Base-by-base conservation (phyloP, 2,329 filamentous ascomycete species). In the Colletotrichum lentis region DNA sequence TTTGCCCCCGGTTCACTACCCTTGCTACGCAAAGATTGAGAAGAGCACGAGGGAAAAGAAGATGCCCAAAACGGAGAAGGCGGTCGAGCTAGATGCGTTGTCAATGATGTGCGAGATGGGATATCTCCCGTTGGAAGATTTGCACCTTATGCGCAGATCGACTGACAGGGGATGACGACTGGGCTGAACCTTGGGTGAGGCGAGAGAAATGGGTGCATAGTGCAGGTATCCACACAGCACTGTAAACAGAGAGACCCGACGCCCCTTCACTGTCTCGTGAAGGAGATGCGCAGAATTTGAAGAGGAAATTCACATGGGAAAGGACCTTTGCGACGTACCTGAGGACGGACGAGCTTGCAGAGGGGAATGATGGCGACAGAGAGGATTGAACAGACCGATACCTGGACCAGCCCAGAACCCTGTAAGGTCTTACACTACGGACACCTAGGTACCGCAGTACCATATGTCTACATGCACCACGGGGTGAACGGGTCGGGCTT, bases 141-240 rank as follows among this genome's bases (percentile, higher is more conserved):
- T 69, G 66, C 56, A 68, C 56, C 66, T 69, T 61, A 69, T 69
- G 66, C 66, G 61, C 56, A 69, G 66, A 69, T 69, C 66, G 56
- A 53, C 66, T 66, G 56, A 69, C 66, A 69, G 66, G 66, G 62
- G 49, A 22, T 14, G 20, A 47, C 44, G 50, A 66, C 66, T 66
- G 37, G 66, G 66, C 66, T 69, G 66, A 65, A 66, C 66, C 66
- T 66, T 55, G 66, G 66, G 27, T n/a, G 37, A 69, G 43, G 43
- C 20, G 55, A 16, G 43, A 43, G 35, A 39, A 31, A 31, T 31
- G 27, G 7, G 27, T 31, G 27, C 27, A 31, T 31, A 31, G 27
- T 31, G 27, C 27, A 31, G 27, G 27, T 31, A 10, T 31, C 27
- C 27, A 8, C 27, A 31, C 27, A 8, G 27, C 27, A 31, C 27